Evolutionary conservation across 2,329 filamentous ascomycete species (phyloP), one percentile per base, ranked within the genome.

Genomic region (Boeremia lycopersici): DNA sequence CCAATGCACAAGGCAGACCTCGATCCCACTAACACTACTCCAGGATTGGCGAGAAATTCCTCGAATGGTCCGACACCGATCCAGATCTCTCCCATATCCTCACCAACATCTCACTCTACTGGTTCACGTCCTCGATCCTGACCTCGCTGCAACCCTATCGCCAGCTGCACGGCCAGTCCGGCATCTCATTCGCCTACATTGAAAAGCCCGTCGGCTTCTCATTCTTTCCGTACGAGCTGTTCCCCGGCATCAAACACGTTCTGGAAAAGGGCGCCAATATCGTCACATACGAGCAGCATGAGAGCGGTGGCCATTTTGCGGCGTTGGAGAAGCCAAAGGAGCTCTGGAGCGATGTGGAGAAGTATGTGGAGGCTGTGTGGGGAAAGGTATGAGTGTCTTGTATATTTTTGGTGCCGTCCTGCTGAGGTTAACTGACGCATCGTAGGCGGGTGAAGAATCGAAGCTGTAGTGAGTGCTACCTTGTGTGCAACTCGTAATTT

Each of bases 21-120:
- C 33, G 42, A 30, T 6, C 15, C 23, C 19, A 36, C 48, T 54
- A 23, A 62, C 40, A 26, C 26, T 4, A 35, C 17, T 6, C 13
- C 43, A 71, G 69, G 72, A 78, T 86, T 38, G 82, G 81, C 13
- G 84, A 86, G 60, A 86, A 86, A 62, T 80, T 83, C 57, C 67
- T 83, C 4, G 79, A 79, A 30, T 86, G 83, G 83, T 74, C 75
- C 3, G 83, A 86, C 60, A 62, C 72, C 4, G 66, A 71, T 29
- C 81, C 54, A 0, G 54, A 70, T 2, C 59, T 73, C 26, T 69
- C 78, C 36, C 67, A 70, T 11, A 82, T 86, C n/a, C 73, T 86
- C 1, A 80, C 80, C 29, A 72, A 77, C 41, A 77, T 84, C 26
- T 79, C 78, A 2, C 68, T 86, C 6, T 86, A 85, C 68, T 86